Percentiles rank a stretch among this genome's conserved stretches.
Evolutionary conservation across 805 yeast genomes (phyloP).

Genomic region (Ascoidea tarda): DNA sequence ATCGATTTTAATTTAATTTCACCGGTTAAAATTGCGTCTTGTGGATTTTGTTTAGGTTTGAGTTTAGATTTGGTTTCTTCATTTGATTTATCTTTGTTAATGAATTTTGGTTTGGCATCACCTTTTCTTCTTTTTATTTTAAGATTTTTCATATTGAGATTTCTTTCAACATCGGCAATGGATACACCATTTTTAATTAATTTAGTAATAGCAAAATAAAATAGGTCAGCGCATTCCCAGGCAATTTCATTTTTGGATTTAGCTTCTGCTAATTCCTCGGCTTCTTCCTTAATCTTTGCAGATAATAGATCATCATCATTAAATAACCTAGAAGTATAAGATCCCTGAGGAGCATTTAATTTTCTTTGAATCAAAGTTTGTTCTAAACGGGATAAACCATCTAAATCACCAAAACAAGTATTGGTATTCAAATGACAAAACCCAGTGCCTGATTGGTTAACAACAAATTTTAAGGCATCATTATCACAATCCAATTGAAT

Average conservation of each 20-base stretch:
- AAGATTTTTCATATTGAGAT: slow-evolving; percentile 68
- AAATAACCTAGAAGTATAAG: slow-evolving; percentile 86
- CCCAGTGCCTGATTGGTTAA: slow-evolving; percentile 74
- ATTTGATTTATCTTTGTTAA: slow-evolving; percentile 20
- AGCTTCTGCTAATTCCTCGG: slow-evolving; percentile 91
- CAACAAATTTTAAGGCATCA: slow-evolving; percentile 80
- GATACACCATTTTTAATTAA: slow-evolving; percentile 68
- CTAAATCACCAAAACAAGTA: slow-evolving; percentile 67
- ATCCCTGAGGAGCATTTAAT: slow-evolving; percentile 69
- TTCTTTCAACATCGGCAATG: slow-evolving; percentile 67
- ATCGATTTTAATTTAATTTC: slow-evolving; percentile 38
- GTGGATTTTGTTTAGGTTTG: slow-evolving; percentile 12
- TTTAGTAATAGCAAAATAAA: slow-evolving; percentile 63
- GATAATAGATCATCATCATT: slow-evolving; percentile 58
- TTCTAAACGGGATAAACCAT: slow-evolving; percentile 61
- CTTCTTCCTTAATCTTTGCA: slow-evolving; percentile 91
- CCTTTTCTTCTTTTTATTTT: slow-evolving; percentile 91
- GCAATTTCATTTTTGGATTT: slow-evolving; percentile 53
- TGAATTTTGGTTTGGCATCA: slow-evolving; percentile 81
- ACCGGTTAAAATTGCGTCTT: slow-evolving; percentile 15
- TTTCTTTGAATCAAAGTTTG: slow-evolving; percentile 48
- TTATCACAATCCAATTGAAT: slow-evolving; percentile 82
- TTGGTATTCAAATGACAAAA: slow-evolving; percentile 76
- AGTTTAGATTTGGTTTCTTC: neutral
- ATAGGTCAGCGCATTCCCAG: slow-evolving; percentile 95